Base-by-base conservation (phyloP, 768 basidiomycete genomes). In the Crassisporium funariophilum region DNA sequence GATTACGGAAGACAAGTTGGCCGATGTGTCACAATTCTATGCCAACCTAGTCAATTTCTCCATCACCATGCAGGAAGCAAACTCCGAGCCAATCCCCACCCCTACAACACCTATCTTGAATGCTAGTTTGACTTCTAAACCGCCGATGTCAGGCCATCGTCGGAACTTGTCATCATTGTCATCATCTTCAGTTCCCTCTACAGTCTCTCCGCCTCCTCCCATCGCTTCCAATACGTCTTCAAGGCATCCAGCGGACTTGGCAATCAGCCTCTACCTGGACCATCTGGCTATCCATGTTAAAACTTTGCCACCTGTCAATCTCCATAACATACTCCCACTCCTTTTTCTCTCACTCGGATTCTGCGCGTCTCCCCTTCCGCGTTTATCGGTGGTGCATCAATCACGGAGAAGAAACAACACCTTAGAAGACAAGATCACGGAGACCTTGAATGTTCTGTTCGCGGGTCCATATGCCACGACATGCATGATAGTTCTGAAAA, bases 271-370 rank as follows among this genome's bases (percentile, higher is more conserved):
- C 35, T 90, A 86, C 59, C 73, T 89, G 13, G 71, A 72, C 49
- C 81, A 88, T 59, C 75, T 89, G 9, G 65, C 70, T n/a, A 71
- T 77, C 1, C 82, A 85, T 48, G 66, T 83, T 36, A 84, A 83
- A 58, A 74, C 72, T 12, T 70, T 89, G 12, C 71, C 83, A 4
- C 76, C 83, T 5, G 64, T 64, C 9, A 74, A 77, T 55, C 75
- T 89, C 25, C 60, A 67, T 10, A 55, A 66, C 25, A 81, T 90
- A 42, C 70, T 90, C n/a, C 84, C 86, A 0, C 70, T 86, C 24
- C 77, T 91, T n/a, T 86, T 89, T 58, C 82, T 85, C 13, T 78
- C 77, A 16, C 73, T 87, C 17, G 80, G 84, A 1, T 82, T 79
- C 55, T 86, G 79, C 57, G 71, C 81, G 3, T 76, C 81, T 2